Evolutionary conservation across 306 rosid species (phyloP), one percentile per base, ranked within the genome.

Genomic region (Medicago ruthenica): DNA sequence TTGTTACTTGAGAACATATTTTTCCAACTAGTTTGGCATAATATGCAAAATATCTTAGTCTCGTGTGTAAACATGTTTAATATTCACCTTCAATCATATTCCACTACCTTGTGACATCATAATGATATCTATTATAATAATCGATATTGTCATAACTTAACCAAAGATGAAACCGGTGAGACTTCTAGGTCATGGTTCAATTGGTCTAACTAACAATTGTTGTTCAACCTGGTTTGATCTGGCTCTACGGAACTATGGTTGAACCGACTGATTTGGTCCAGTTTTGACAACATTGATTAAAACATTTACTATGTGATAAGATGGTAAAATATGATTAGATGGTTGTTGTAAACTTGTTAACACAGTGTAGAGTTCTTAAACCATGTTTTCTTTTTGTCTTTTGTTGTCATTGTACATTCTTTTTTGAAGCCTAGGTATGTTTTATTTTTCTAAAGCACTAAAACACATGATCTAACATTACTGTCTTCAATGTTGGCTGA

Each of bases 401-500:
- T 54, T 54, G 60, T 54, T 54, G 60, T 54, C 60, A 54, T 54
- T 51, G 58, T 6, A 16, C 22, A 51, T 51, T n/a, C 4, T 16
- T 60, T 50, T 39, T 8, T 9, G 18, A 67, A 48, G 40, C 16
- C 34, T 36, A 66, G 5, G 4, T 5, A 50, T 9, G 13, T 44
- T 27, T 61, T 63, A 69, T 58, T 12, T 57, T 68, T 39, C 4
- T 41, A 10, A n/a, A n/a, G n/a, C n/a, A n/a, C n/a, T n/a, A n/a
- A 68, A 44, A 72, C 20, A 14, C 75, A 39, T 64, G 40, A 72
- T 70, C 57, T 65, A 31, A 62, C 50, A 67, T 58, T 75, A 15
- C 2, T 73, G 73, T 83, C 73, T 75, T 36, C 45, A 59, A 40
- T 48, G 36, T 58, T 59, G 13, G 41, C 41, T 79, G 50, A 65